Conservation (phyloP, 2,329 filamentous ascomycete genomes). For the Aspergillus ochraceus region DNA sequence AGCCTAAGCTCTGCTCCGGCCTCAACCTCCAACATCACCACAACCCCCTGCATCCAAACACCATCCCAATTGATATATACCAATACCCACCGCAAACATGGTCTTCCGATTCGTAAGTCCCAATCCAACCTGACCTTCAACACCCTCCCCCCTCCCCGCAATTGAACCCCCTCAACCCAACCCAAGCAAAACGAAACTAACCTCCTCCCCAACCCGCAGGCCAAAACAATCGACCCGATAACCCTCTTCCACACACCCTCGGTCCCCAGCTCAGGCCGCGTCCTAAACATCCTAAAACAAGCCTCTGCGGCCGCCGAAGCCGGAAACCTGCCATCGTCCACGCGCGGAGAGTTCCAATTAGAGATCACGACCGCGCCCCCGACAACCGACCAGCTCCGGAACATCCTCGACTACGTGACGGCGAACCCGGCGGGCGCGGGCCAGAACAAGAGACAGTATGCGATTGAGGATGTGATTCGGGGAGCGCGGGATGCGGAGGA, state of each 20-base stretch:
- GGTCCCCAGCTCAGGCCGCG: constrained; percentile 69
- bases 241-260: constrained; percentile 92
- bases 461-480: constrained; percentile 65
- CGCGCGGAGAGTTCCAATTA: constrained; percentile 74
- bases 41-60: not conserved
- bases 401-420: constrained; percentile 70
- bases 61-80: not conserved
- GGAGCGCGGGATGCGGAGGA: constrained; percentile 74
- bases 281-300: constrained; percentile 77
- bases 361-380: constrained; percentile 78
- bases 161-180: constrained; percentile 4
- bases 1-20: not conserved
- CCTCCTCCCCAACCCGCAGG: constrained; percentile 46
- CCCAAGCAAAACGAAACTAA: too few relatives aligned
- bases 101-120: constrained; percentile 25
- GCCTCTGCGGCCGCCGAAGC: constrained; percentile 72
- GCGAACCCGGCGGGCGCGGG: constrained; percentile 54
- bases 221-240: constrained; percentile 82
- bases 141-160: not conserved
- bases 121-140: too few relatives aligned
- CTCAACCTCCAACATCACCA: not conserved
- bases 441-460: constrained; percentile 63
- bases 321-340: constrained; percentile 67
- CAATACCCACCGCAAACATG: constrained; percentile 13
- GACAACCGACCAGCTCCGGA: constrained; percentile 78